These are phyloP conservation scores for Gelatoporia subvermispora DNA, from an alignment of 768 basidiomycete species.

Conservation along the genomic window DNA sequence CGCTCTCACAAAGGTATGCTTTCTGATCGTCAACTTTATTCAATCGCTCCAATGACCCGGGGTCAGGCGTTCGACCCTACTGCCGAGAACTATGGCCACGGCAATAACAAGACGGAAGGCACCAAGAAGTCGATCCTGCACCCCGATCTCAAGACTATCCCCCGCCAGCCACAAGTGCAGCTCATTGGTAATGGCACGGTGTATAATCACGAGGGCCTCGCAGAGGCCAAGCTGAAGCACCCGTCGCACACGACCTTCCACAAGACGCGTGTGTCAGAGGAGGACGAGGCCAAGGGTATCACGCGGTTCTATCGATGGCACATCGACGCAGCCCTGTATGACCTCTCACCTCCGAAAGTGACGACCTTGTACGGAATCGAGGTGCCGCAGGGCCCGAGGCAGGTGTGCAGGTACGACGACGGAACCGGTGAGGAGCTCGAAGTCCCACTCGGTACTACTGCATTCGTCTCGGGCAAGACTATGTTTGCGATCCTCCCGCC, in stretches of 20 bases:
- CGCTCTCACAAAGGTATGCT: constrained; percentile 70
- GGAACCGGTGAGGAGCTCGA: constrained; percentile 78
- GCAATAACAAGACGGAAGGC: constrained; percentile 78
- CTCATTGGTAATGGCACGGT: constrained; percentile 87
- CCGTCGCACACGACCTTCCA: constrained; percentile 86
- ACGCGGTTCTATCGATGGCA: constrained; percentile 94
- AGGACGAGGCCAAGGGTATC: constrained; percentile 70
- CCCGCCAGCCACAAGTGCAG: constrained; percentile 84
- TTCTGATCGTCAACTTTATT: background rate
- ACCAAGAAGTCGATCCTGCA: constrained; percentile 80
- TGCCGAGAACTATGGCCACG: constrained; percentile 72
- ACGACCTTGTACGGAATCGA: constrained; percentile 79
- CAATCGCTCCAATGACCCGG: background rate
- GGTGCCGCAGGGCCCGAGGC: constrained; percentile 61
- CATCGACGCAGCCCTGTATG: constrained; percentile 84
- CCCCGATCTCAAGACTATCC: constrained; percentile 88
- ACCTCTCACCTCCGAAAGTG: constrained; percentile 72
- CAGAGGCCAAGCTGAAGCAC: constrained; percentile 76
- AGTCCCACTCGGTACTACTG: constrained; percentile 85
- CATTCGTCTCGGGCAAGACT: constrained; percentile 73
- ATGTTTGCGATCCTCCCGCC: constrained; percentile 79
- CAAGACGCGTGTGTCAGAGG: constrained; percentile 66
- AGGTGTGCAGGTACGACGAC: constrained; percentile 77
- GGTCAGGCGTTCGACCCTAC: constrained; percentile 70
- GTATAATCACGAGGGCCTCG: constrained; percentile 75